Evolutionary conservation across 176 grass and related monocot genomes (phyloP), one percentile per base, ranked within the genome.

Genomic region (Phyllostachys edulis): DNA sequence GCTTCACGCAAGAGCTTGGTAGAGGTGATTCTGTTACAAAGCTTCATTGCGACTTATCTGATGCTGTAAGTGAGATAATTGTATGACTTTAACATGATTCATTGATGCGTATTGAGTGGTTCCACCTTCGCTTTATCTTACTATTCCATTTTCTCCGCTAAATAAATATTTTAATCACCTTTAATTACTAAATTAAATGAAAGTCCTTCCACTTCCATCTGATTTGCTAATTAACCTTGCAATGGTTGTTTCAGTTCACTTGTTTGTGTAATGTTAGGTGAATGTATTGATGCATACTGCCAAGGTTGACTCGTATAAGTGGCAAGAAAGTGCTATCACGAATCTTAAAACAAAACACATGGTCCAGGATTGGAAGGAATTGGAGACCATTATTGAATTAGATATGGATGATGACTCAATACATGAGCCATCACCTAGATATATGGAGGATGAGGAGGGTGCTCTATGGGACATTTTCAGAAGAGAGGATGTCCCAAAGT

Each of bases 11-110:
- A 52, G 91, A 93, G 75, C 85, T 93, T 9, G 74, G 78, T 14
- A 82, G 91, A 62, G 91, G 91, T 42, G 91, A 93, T 90, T 93
- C 91, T 45, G 78, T 88, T 26, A 93, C 91, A 7, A 93, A 93
- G 59, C 75, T 90, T 80, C 91, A 93, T 27, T 85, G 67, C 69
- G 91, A 93, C 63, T 49, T 93, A 13, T 77, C 91, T 80, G 85
- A 93, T 85, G 91, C 91, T 0, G 91, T 93, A 88, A 73, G 57
- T 82, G 40, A 71, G 23, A 78, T 60, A 73, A 32, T 16, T 69
- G 7, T 38, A 34, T 5, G 20, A 7, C 9, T 74, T 57, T 26
- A 21, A 2, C 17, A 61, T 42, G 40, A 42, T 42, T 42, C 40
- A 42, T 9, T 8, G 6, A 42, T 42, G 8, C 6, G 40, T 42